Base-by-base conservation (phyloP, 2,329 filamentous ascomycete species). In the Neocucurbitaria cava region DNA sequence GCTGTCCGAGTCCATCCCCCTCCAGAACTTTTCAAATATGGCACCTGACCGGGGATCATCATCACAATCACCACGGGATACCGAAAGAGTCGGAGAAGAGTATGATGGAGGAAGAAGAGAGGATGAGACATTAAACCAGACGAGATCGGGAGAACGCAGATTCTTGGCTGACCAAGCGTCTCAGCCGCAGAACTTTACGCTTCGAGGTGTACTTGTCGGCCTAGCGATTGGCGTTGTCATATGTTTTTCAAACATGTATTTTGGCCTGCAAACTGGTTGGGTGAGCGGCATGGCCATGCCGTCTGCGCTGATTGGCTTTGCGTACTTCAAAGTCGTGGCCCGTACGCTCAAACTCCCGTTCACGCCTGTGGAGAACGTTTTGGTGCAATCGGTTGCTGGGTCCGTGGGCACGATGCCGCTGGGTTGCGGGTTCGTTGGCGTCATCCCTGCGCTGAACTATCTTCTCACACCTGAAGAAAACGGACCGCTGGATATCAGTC, bases 231-330 rank as follows among this genome's bases (percentile, higher is more conserved):
- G 95, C 36, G 86, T 95, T 4, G 82, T 98, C 50, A 96, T 98
- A 69, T 95, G 91, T 72, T 96, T 96, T 74, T 96, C 91, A 47
- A 99, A 99, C 73, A 97, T 96, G 82, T 99, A 98, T 76, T 99
- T 99, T 74, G 95, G 95, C n/a, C 82, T 99, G 28, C 95, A 98
- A 78, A 96, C 91, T 24, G 88, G 88, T 61, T 90, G 88, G 88
- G 85, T 91, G 33, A 86, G 88, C 68, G 91, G 91, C 64, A 98
- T 99, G 95, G 91, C 92, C 15, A 97, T 99, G 92, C 95, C 95
- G 0, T 91, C 92, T 1, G 95, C 92, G 20, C 81, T 99, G 55
- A 91, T 99, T 71, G 94, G 95, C 1, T 98, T 97, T 72, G 94
- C 92, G 10, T 89, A 96, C 65, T 99, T 99, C 82, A 92, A 91